phyloP scores from a whole-genome alignment of 2,329 filamentous ascomycete genomes.

The Fusarium kyushuense region DNA sequence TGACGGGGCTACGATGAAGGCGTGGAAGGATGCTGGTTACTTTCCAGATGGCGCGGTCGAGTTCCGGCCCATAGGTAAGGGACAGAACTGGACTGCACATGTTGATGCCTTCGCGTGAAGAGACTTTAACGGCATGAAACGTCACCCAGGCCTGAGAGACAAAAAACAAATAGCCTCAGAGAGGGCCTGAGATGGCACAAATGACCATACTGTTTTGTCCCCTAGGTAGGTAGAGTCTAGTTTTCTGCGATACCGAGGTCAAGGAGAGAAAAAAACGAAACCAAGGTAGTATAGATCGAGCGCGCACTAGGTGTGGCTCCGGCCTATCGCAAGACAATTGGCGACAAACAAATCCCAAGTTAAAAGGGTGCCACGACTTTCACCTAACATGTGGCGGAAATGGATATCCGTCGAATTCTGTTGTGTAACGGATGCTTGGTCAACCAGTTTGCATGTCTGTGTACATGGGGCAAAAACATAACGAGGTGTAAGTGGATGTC shows the following conservation, averaged over 20 bases:
- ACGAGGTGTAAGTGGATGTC: constrained; percentile 29
- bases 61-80: constrained; percentile 71
- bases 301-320: neutral
- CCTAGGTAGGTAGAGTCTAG: neutral
- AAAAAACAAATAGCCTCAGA: neutral
- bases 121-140: constrained; percentile 23
- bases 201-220: neutral
- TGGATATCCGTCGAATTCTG: constrained; percentile 23
- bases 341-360: constrained; percentile 19
- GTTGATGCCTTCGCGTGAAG: constrained; percentile 64
- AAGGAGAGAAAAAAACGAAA: neutral
- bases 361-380: constrained; percentile 31
- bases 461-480: constrained; percentile 29
- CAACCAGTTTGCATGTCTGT: constrained; percentile 32
- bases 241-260: neutral
- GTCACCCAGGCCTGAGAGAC: constrained; percentile 14
- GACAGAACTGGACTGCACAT: constrained; percentile 64
- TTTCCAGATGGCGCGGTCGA: constrained; percentile 83
- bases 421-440: constrained; percentile 34
- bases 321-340: constrained; percentile 29
- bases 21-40: constrained; percentile 92
- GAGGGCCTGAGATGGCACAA: neutral
- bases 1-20: constrained; percentile 85
- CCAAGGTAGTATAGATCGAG: constrained; percentile 6
- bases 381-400: constrained; percentile 27